A percentile compares a stretch with the other conserved stretches of the same genome.
Evolutionary conservation across 2,329 filamentous ascomycete species (phyloP).

Genomic region (Stylonectria norvegica): DNA sequence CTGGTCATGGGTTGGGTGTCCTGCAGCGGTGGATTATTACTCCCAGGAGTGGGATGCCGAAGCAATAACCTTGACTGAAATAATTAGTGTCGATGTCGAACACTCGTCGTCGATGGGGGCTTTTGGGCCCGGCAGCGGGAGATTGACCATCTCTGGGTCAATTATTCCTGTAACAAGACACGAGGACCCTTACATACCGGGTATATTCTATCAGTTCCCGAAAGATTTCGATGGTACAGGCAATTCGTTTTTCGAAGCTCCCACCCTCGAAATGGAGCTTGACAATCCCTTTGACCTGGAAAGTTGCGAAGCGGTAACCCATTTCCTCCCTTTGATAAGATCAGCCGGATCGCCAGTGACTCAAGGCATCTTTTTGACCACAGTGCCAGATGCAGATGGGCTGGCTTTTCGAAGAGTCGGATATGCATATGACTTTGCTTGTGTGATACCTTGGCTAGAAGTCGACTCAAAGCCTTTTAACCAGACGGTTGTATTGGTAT

Average conservation of each 20-base stretch:
- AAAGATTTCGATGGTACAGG: background rate
- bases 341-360: background rate
- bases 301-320: background rate
- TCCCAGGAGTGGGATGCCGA: background rate
- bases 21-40: constrained; percentile 1
- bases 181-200: background rate
- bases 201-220: background rate
- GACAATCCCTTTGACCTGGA: background rate
- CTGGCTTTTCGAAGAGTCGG: background rate
- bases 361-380: background rate
- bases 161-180: background rate
- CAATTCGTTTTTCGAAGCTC: background rate
- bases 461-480: background rate
- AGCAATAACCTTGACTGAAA: background rate
- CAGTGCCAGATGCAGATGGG: background rate
- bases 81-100: background rate
- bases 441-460: background rate
- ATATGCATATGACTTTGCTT: constrained; percentile 1
- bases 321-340: constrained; percentile 1
- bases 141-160: background rate
- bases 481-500: too few species aligned
- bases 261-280: background rate
- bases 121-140: constrained; percentile 1
- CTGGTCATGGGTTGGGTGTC: constrained; percentile 2
- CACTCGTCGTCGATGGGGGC: background rate